Base-by-base conservation (phyloP, 805 yeast genomes). In the Candida coquimbonensis region DNA sequence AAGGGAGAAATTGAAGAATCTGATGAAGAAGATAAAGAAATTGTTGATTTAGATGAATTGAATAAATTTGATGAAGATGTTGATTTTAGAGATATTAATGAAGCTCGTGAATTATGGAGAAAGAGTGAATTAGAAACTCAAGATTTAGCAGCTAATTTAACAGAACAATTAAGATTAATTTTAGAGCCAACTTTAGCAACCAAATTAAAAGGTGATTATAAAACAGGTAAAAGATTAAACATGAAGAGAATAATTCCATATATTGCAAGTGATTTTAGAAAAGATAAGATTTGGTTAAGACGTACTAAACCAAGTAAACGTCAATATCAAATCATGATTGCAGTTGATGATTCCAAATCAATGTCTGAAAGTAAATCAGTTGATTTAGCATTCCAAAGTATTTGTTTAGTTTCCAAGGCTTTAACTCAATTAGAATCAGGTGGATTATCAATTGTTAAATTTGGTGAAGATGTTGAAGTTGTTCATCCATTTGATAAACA, bases 211-310 rank as follows among this genome's bases (percentile, higher is more conserved):
- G 99, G 99, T 60, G 99, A 93, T 63, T 93, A 88, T 68, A 89
- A 90, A 66, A 90, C 97, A 2, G 99, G 99, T 64, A 93, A 93
- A 64, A 75, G 99, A 54, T 76, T 93, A 57, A 93, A 93, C 66
- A 90, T 93, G 98, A 93, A 91, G 72, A 76, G 97, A 54, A 93
- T 93, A 57, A 93, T 93, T 59, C 96, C 98, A 7, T 93, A 91
- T 65, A 93, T 93, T 70, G 99, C 99, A 0, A 87, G 96, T 35
- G 96, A 89, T 59, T 93, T 88, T 78, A 81, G 96, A 59, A 93
- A 93, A 64, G 99, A 93, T 65, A 93, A 93, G 72, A 93, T 93
- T 48, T 93, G 99, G 99, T 75, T 93, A 68, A 80, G 96, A 62
- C 80, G 99, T 66, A 89, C 97, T 7, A 91, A 93, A 62, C 99